These are phyloP conservation scores for Nothophaeocryptopus gaeumannii DNA, from an alignment of 2,329 filamentous ascomycete species.

Conservation along the genomic window DNA sequence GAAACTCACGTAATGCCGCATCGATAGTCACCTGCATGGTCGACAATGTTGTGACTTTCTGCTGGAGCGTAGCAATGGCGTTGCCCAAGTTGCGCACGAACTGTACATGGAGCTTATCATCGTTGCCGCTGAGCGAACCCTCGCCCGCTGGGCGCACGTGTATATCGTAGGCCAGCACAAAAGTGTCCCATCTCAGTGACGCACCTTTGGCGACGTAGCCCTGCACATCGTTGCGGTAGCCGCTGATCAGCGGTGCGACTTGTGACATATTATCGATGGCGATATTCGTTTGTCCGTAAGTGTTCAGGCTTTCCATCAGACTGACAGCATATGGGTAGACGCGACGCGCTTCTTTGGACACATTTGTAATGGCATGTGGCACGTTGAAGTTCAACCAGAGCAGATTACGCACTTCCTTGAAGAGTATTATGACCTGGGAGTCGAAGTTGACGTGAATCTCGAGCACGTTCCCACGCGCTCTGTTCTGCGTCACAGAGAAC, in stretches of 20 bases:
- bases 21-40: conserved; percentile 78
- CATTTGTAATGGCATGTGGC: conserved; percentile 89
- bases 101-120: conserved; percentile 66
- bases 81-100: conserved; percentile 92
- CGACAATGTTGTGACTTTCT: conserved; percentile 75
- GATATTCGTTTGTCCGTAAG: conserved; percentile 81
- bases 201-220: conserved; percentile 79
- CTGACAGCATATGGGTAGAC: conserved; percentile 98
- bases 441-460: conserved; percentile 96
- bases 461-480: conserved; percentile 83
- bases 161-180: conserved; percentile 93
- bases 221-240: conserved; percentile 89
- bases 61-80: conserved; percentile 81
- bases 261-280: conserved; percentile 82
- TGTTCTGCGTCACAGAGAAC: conserved; percentile 83
- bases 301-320: conserved; percentile 97
- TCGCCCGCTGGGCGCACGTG: conserved; percentile 64
- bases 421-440: conserved; percentile 91
- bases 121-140: conserved; percentile 20
- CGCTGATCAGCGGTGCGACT: conserved; percentile 81
- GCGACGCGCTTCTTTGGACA: conserved; percentile 97
- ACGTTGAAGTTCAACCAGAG: conserved; percentile 93
- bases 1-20: conserved; percentile 77
- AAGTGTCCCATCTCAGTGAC: conserved; percentile 92
- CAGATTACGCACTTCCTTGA: conserved; percentile 96